Percentiles rank a stretch among this genome's conserved stretches.
Evolutionary conservation across 2,329 filamentous ascomycete genomes (phyloP).

Genomic region (Colletotrichum sp.): DNA sequence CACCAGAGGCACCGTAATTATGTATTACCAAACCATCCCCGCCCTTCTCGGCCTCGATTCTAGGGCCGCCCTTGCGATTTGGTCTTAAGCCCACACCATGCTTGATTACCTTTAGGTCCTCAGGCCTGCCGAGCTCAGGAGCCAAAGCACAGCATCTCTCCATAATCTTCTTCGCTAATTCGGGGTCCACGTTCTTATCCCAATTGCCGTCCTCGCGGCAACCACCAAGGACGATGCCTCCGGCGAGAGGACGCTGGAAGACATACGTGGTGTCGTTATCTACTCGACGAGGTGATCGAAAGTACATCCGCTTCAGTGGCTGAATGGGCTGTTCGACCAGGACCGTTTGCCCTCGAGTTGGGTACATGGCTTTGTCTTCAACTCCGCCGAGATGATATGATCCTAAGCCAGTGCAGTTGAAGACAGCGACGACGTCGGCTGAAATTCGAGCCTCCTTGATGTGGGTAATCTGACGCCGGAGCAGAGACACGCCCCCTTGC

Average conservation of each 20-base stretch:
- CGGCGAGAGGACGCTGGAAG: constrained; percentile 43
- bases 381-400: constrained; percentile 83
- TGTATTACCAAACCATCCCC: constrained; percentile 27
- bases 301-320: constrained; percentile 40
- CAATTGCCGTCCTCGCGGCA: constrained; percentile 36
- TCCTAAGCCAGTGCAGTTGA: constrained; percentile 87
- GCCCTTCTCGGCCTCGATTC: constrained; percentile 32
- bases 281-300: constrained; percentile 44
- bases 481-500: constrained; percentile 72
- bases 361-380: constrained; percentile 73
- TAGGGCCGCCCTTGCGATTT: constrained; percentile 30
- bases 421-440: constrained; percentile 64
- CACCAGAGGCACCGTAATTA: constrained; percentile 31
- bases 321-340: constrained; percentile 41
- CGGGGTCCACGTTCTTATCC: constrained; percentile 31
- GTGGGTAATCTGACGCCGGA: constrained; percentile 69
- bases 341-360: constrained; percentile 74
- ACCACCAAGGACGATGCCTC: constrained; percentile 38
- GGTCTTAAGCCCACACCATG: constrained; percentile 38
- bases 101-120: constrained; percentile 36
- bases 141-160: constrained; percentile 35
- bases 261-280: constrained; percentile 47
- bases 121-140: constrained; percentile 35
- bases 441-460: constrained; percentile 68
- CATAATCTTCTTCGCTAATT: constrained; percentile 37